Percentiles rank a stretch among this genome's conserved stretches.
These are phyloP conservation scores for Trichothecium roseum DNA, from an alignment of 2,329 filamentous ascomycete genomes.

Conservation along the genomic window DNA sequence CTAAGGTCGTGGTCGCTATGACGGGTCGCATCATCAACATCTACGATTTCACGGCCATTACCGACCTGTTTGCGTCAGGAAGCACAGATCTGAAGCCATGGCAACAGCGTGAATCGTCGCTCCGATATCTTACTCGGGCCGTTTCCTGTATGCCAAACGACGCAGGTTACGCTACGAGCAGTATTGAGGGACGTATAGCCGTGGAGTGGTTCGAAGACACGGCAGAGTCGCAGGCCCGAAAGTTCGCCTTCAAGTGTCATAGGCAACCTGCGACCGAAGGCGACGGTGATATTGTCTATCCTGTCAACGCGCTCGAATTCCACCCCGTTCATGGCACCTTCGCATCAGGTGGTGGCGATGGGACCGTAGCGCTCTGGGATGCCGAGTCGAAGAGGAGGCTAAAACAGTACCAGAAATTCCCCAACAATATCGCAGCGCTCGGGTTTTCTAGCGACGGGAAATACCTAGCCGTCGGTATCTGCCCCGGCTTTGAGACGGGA, in stretches of 20 bases:
- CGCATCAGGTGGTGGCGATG: conserved; percentile 81
- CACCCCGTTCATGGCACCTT: conserved; percentile 78
- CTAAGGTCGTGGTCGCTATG: conserved; percentile 93
- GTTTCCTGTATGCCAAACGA: conserved; percentile 96
- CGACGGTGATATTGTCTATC: conserved; percentile 73
- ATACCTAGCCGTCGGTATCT: conserved; percentile 69
- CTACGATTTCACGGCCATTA: conserved; percentile 71
- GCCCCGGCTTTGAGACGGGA: conserved; percentile 80
- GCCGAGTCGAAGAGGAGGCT: conserved; percentile 83
- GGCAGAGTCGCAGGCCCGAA: conserved; percentile 75
- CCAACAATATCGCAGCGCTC: conserved; percentile 66
- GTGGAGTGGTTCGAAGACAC: conserved; percentile 97
- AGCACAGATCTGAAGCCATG: conserved; percentile 58
- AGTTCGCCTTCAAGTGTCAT: conserved; percentile 99
- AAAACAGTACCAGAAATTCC: conserved; percentile 77
- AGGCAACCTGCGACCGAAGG: conserved; percentile 58
- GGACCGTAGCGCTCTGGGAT: conserved; percentile 89
- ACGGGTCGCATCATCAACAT: conserved; percentile 87
- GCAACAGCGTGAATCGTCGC: conserved; percentile 86
- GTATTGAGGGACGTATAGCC: conserved; percentile 89
- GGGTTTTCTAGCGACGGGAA: conserved; percentile 70
- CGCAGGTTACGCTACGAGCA: conserved; percentile 81
- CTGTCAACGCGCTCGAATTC: conserved; percentile 83
- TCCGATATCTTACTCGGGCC: conserved; percentile 92
- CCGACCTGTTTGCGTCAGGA: conserved; percentile 36